Evolutionary conservation across 495 filamentous ascomycete species (phyloP).

Genomic region (Hypoxylon crocopeplum): DNA sequence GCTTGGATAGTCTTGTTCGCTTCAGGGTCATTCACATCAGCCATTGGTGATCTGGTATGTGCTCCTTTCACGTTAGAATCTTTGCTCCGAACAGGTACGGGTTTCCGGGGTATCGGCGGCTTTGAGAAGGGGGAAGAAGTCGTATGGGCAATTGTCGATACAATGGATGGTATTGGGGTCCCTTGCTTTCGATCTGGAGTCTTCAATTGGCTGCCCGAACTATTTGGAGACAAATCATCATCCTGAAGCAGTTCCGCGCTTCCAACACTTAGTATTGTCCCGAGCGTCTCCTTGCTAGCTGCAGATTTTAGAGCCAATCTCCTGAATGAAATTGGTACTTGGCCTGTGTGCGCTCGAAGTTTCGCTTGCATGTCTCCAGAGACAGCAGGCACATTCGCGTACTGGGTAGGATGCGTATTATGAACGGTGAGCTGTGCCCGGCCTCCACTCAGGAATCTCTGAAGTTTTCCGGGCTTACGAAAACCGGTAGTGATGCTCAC

Average conservation of each 20-base stretch:
- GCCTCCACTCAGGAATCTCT: slow-evolving; percentile 48
- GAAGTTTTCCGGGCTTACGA: slow-evolving; percentile 47
- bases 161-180: slow-evolving; percentile 7
- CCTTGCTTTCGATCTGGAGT: slow-evolving; percentile 5
- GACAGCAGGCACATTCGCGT: slow-evolving; percentile 40
- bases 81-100: slow-evolving; percentile 36
- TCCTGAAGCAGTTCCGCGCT: slow-evolving; percentile 44
- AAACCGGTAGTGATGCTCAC: slow-evolving; percentile 44
- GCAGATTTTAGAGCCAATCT: slow-evolving; percentile 43
- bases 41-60: not conserved
- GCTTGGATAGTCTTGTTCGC: not conserved
- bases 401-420: slow-evolving; percentile 40
- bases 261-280: slow-evolving; percentile 51
- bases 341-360: slow-evolving; percentile 40
- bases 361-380: slow-evolving; percentile 46
- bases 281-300: slow-evolving; percentile 48
- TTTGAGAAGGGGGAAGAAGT: slow-evolving; percentile 40
- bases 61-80: not conserved
- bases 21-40: not conserved
- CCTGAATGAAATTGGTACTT: slow-evolving; percentile 42
- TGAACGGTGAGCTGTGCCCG: slow-evolving; percentile 41
- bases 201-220: slow-evolving; percentile 5
- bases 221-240: slow-evolving; percentile 21
- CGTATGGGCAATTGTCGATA: slow-evolving; percentile 37
- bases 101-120: slow-evolving; percentile 46